Conservation (phyloP, 345 rosid species). For the Rhodamnia argentea region DNA sequence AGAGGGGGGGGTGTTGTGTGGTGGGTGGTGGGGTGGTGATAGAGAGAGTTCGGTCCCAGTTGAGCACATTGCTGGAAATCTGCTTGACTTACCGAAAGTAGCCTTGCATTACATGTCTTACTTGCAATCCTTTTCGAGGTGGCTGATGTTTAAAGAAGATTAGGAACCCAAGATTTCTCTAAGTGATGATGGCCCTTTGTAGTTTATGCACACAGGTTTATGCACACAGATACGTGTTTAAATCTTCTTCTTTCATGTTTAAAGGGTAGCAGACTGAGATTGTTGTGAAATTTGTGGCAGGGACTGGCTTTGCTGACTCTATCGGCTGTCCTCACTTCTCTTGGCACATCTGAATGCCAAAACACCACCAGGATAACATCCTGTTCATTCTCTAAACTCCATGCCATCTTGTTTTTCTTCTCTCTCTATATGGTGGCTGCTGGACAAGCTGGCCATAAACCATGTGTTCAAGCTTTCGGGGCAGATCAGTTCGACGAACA, state of each 20-base stretch:
- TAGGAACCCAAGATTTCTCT: background rate
- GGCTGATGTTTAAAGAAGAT: background rate
- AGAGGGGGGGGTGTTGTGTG: too few relatives aligned
- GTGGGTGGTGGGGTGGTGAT: background rate
- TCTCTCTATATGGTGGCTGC: slow-evolving; percentile 33
- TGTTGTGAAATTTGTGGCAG: background rate
- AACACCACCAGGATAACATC: slow-evolving; percentile 5
- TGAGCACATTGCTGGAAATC: background rate
- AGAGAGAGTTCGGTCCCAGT: background rate
- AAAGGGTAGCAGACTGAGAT: background rate
- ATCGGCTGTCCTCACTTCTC: slow-evolving; percentile 23
- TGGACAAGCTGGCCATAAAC: slow-evolving; percentile 47
- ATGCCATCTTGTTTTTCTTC: slow-evolving; percentile 13
- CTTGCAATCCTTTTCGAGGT: background rate
- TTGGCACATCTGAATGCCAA: slow-evolving; percentile 17
- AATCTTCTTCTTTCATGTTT: background rate
- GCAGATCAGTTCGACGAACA: slow-evolving; percentile 47
- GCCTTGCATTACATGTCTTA: background rate
- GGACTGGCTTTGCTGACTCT: slow-evolving; percentile 34
- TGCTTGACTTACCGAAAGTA: background rate
- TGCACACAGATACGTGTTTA: background rate
- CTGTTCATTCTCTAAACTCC: slow-evolving; percentile 14
- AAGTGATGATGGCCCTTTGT: background rate
- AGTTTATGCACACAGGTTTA: background rate
- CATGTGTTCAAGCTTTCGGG: slow-evolving; percentile 49